A percentile compares a stretch with the other conserved stretches of the same genome.
phyloP scores from a whole-genome alignment of 495 filamentous ascomycete species.

The Penicillium dipodomyicola region DNA sequence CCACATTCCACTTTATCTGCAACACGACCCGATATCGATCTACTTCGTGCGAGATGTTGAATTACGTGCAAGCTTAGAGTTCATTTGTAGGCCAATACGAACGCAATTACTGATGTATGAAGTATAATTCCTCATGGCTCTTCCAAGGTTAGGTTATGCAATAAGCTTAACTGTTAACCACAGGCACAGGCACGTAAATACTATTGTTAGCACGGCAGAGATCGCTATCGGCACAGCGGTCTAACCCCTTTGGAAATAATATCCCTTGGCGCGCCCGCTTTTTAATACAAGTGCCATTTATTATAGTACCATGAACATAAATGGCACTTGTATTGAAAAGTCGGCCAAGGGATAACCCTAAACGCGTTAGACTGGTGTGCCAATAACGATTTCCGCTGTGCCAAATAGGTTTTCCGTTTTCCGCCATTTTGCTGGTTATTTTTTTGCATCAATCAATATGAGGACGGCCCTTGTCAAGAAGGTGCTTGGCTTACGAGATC shows the following conservation, averaged over 20 bases:
- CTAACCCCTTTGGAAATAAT: background rate
- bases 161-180: slow-evolving; percentile 37
- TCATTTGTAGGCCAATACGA: background rate
- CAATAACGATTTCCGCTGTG: background rate
- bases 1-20: slow-evolving; percentile 1
- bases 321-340: background rate
- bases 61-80: background rate
- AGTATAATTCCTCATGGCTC: background rate
- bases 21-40: background rate
- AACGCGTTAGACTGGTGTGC: background rate
- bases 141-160: background rate
- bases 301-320: background rate
- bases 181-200: background rate
- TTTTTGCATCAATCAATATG: background rate
- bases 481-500: background rate
- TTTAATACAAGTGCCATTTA: background rate
- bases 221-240: background rate
- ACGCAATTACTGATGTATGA: background rate
- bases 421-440: background rate
- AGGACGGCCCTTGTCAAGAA: background rate
- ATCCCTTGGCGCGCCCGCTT: background rate
- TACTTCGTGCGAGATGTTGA: background rate
- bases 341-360: background rate
- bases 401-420: background rate
- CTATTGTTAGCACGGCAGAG: background rate